Conservation (phyloP, 2,329 filamentous ascomycete genomes). For the Neonectria ditissima region DNA sequence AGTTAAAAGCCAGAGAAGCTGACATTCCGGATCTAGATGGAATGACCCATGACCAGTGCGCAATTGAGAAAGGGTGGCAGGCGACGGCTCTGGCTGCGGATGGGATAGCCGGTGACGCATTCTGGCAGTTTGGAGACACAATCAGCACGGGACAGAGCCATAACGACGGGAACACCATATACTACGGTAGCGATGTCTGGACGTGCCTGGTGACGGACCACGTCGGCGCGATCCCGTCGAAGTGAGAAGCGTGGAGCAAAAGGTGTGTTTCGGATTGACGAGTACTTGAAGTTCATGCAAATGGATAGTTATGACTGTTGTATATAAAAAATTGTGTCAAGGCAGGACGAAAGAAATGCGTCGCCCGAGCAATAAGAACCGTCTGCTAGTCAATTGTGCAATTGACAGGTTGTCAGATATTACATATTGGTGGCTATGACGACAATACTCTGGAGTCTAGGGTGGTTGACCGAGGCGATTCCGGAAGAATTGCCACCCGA, state of each 20-base stretch:
- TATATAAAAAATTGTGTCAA: background rate
- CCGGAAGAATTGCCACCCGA: constrained; percentile 44
- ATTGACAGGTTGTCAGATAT: background rate
- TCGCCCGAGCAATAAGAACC: background rate
- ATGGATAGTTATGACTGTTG: background rate
- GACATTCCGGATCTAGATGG: constrained; percentile 37
- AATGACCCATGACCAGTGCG: constrained; percentile 42
- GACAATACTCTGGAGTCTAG: background rate
- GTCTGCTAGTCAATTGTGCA: background rate
- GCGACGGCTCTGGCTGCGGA: constrained; percentile 45
- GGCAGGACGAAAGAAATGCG: background rate
- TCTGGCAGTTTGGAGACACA: constrained; percentile 57
- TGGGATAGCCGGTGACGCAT: constrained; percentile 53
- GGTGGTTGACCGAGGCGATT: constrained; percentile 9
- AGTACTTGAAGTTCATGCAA: background rate
- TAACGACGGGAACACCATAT: constrained; percentile 60
- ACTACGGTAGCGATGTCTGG: constrained; percentile 55
- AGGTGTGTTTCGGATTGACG: background rate
- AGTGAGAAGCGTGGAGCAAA: too few relatives aligned
- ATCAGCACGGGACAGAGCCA: constrained; percentile 56
- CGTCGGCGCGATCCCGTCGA: constrained; percentile 38
- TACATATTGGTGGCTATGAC: background rate
- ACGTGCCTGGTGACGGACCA: constrained; percentile 60
- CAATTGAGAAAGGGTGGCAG: constrained; percentile 63
- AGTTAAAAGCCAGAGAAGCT: background rate